Evolutionary conservation across 257 asterid species (phyloP), one percentile per base, ranked within the genome.

Genomic region (Nicotiana undulata): DNA sequence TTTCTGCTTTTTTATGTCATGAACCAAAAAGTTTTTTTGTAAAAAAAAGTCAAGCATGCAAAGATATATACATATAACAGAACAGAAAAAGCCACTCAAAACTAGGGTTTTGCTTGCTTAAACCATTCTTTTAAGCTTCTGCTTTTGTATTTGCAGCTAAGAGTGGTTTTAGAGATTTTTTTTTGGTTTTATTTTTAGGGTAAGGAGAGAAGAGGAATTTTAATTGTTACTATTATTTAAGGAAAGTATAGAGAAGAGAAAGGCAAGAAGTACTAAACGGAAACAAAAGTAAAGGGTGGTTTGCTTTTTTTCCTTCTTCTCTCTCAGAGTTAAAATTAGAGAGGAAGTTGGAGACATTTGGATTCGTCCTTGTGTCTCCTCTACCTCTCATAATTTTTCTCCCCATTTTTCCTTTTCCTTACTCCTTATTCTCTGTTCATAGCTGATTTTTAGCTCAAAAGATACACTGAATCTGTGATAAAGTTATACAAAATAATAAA

Each of bases 321-420:
- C 77, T 86, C 87, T 60, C 60, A 83, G 63, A 20, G 79, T 40
- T 34, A 67, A 56, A 28, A 13, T 83, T 44, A 56, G 95, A 90
- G 98, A 90, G 94, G 97, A 85, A 91, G 89, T 78, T 86, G 86
- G 91, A 89, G 92, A 92, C 94, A 90, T 89, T 93, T 91, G 95
- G 93, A 90, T 88, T 86, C 55, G 92, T 89, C 93, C 98, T 90
- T 79, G 90, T 92, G 98, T 92, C 98, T 92, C 93, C 88, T 90
- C 94, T 89, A 34, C 94, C 98, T 92, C 97, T 92, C 93, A 86
- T 20, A 63, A 72, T 80, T 83, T 67, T 17, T 60, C 56, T 67
- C 61, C 29, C 52, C 24, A 32, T 24, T 44, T 34, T 67, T 65
- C 37, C 8, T 53, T 53, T 53, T 53, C 8, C 4, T 12, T n/a